Evolutionary conservation across 2,329 filamentous ascomycete genomes (phyloP).

Genomic region (Sclerotinia borealis): DNA sequence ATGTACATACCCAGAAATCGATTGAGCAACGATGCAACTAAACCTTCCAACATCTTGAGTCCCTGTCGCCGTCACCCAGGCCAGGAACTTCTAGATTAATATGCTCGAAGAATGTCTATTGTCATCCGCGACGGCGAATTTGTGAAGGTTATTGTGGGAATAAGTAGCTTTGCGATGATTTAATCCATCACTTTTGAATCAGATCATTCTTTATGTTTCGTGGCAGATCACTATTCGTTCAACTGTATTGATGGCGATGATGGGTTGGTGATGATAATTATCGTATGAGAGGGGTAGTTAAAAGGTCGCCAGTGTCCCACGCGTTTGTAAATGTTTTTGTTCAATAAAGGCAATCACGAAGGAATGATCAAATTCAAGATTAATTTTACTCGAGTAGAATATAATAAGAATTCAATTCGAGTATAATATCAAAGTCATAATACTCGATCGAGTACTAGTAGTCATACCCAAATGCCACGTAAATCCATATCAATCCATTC

Average conservation of each 20-base stretch:
- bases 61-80: slow-evolving; percentile 65
- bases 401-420: not conserved
- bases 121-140: slow-evolving; percentile 19
- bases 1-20: slow-evolving; percentile 99
- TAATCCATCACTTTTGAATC: slow-evolving; percentile 17
- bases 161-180: slow-evolving; percentile 4
- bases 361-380: not conserved
- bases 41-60: slow-evolving; percentile 84
- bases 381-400: not conserved
- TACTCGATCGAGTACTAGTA: not conserved
- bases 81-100: slow-evolving; percentile 40
- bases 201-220: not conserved
- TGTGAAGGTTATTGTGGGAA: not conserved
- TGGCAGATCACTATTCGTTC: slow-evolving; percentile 12
- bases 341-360: not conserved
- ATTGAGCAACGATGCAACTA: slow-evolving; percentile 96
- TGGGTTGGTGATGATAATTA: not conserved
- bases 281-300: not conserved
- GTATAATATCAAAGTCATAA: not conserved
- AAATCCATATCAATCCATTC: not conserved
- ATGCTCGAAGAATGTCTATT: slow-evolving; percentile 14
- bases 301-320: not conserved
- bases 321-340: not conserved
- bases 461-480: not conserved
- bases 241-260: not conserved